Evolutionary conservation across 441 rosid genomes (phyloP).

Genomic region (Erysimum pusillum): DNA sequence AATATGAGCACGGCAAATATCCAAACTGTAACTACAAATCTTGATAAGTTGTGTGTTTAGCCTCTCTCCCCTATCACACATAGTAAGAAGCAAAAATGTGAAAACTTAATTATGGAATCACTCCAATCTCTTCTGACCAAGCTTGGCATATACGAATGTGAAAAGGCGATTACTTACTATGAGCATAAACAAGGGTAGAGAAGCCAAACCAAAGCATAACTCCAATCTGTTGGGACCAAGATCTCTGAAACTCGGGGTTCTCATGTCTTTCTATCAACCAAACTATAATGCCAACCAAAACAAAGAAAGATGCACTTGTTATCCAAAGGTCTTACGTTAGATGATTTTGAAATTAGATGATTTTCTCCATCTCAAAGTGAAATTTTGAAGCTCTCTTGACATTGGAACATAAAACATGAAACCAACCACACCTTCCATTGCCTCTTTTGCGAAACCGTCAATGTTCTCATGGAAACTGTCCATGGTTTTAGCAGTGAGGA

Average conservation of each 20-base stretch:
- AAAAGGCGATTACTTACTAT: constrained; percentile 46
- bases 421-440: constrained; percentile 63
- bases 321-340: constrained; percentile 55
- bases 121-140: neutral
- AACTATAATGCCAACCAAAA: constrained; percentile 48
- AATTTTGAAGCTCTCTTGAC: constrained; percentile 49
- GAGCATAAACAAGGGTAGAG: constrained; percentile 58
- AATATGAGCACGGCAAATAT: constrained; percentile 53
- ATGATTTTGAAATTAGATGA: no score
- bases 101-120: neutral
- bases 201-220: constrained; percentile 54
- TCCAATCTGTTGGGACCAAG: constrained; percentile 51
- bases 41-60: constrained; percentile 54
- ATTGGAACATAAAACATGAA: constrained; percentile 48
- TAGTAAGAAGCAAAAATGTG: neutral
- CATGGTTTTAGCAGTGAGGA: constrained; percentile 48
- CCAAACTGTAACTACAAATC: constrained; percentile 55
- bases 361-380: constrained; percentile 50
- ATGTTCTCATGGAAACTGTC: constrained; percentile 28
- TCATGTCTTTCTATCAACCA: constrained; percentile 56
- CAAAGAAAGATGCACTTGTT: constrained; percentile 47
- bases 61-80: constrained; percentile 52
- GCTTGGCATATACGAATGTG: constrained; percentile 3
- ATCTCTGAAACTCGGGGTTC: constrained; percentile 51
- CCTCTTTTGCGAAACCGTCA: constrained; percentile 35